Base-by-base conservation (phyloP, 108 stramenopile species). In the Epipyxis sp. region DNA sequence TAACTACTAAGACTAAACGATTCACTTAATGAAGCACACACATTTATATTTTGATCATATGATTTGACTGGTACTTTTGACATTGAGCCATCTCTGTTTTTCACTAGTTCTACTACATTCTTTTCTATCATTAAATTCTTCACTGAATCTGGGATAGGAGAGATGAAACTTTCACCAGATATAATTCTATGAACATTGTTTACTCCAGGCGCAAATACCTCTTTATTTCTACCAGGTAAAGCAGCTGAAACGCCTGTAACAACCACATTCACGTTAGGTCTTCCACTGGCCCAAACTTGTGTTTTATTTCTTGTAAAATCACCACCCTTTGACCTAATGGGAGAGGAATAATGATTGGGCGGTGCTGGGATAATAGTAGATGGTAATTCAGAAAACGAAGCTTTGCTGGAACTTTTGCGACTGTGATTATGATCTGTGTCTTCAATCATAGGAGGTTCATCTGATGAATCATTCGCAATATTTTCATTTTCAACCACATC, bases 181-280 rank as follows among this genome's bases (percentile, higher is more conserved):
- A 74, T 39, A 29, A 74, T 74, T 13, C 71, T 2, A 80, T 78
- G 59, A 94, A 82, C 59, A 95, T 79, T 59, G 20, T 6, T 20
- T 13, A 20, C 46, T 13, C 46, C 20, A 13, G 46, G 46, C 20
- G 20, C 6, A 13, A 50, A 6, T 20, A 88, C 86, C 42, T 87
- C 84, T 77, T 94, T 58, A 81, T 95, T 95, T 1, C 86, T 76
- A 30, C 92, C 92, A 1, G 96, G 96, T 50, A 97, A 83, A 6
- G 94, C 96, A 40, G 93, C 92, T 16, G 93, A 91, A 39, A 93
- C 94, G 27, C 96, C 96, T 0, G 96, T 94, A 78, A 97, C 93
- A 42, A 95, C 94, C 80, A 94, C 92, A 40, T 91, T 87, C 40
- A 42, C 59, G 37, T 27, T 40, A 3, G 50, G 61, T 6, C 61